These are phyloP conservation scores for Wickerhamiella qilinensis DNA, from an alignment of 805 yeast species.

Conservation along the genomic window DNA sequence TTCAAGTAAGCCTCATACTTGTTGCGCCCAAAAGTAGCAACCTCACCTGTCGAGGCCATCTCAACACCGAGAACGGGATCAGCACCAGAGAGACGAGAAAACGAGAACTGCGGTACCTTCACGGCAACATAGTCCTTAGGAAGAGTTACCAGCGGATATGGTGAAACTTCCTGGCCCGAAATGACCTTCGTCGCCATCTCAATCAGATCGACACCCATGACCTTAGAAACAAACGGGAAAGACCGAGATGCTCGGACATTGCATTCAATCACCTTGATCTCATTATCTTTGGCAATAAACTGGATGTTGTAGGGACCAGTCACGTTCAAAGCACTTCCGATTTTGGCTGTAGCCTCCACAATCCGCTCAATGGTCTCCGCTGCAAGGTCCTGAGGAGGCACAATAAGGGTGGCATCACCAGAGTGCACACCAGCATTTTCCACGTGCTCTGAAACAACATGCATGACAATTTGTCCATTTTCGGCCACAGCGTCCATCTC, in stretches of 20 bases:
- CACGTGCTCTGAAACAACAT: constrained; percentile 95
- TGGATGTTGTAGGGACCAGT: constrained; percentile 98
- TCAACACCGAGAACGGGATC: constrained; percentile 97
- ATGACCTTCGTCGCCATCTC: constrained; percentile 96
- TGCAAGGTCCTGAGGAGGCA: constrained; percentile 91
- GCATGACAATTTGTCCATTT: constrained; percentile 89
- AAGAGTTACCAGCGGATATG: constrained; percentile 77
- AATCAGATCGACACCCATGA: constrained; percentile 87
- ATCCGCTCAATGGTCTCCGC: constrained; percentile 83
- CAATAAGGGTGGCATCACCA: constrained; percentile 95
- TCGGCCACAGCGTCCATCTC: constrained; percentile 98
- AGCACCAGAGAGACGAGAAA: constrained; percentile 93
- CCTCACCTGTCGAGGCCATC: constrained; percentile 99
- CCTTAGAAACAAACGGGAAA: constrained; percentile 96
- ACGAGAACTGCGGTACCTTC: constrained; percentile 94
- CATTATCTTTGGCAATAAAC: constrained; percentile 88
- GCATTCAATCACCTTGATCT: constrained; percentile 95
- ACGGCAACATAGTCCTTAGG: constrained; percentile 92
- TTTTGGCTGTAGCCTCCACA: constrained; percentile 89
- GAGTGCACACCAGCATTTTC: constrained; percentile 99
- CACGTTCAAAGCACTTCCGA: constrained; percentile 84
- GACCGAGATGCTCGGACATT: constrained; percentile 99
- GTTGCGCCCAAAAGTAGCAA: constrained; percentile 90
- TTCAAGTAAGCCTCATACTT: constrained; percentile 96
- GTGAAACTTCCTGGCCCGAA: constrained; percentile 69